Evolutionary conservation across 2,329 filamentous ascomycete species (phyloP).

Genomic region (Penicillium rolfsii): DNA sequence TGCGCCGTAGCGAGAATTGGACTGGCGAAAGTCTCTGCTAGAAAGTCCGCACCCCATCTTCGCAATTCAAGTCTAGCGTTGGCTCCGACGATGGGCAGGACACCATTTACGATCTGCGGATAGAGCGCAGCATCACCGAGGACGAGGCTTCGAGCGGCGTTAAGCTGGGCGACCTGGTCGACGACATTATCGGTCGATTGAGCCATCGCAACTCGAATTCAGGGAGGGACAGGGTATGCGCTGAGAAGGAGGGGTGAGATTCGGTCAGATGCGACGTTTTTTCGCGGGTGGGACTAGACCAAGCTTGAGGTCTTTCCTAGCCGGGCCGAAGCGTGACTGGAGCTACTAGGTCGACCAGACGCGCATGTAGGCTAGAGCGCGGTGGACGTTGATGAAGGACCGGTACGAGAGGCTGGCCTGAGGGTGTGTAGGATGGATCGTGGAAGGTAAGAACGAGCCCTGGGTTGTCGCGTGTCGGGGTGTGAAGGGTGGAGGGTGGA

Average conservation of each 20-base stretch:
- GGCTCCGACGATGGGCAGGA: conserved; percentile 86
- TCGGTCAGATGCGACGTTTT: conserved; percentile 7
- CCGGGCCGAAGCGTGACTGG: conserved; percentile 13
- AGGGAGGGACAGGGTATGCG: conserved; percentile 15
- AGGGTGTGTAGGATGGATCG: not conserved
- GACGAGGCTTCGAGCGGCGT: conserved; percentile 86
- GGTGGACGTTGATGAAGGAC: not conserved
- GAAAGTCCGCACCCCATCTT: conserved; percentile 94
- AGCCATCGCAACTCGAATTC: conserved; percentile 53
- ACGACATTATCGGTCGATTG: conserved; percentile 61
- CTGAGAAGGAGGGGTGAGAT: not conserved
- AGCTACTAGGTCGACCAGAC: conserved; percentile 16
- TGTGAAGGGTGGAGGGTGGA: conserved; percentile 4
- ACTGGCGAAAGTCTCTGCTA: conserved; percentile 93
- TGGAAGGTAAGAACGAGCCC: not conserved
- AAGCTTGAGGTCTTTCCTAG: conserved; percentile 7
- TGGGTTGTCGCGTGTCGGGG: not conserved
- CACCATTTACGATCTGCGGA: conserved; percentile 85
- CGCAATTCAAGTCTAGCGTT: conserved; percentile 76
- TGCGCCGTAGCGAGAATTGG: conserved; percentile 76
- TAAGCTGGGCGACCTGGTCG: conserved; percentile 83
- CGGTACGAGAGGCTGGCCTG: not conserved
- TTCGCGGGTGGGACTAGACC: conserved; percentile 12
- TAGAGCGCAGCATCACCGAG: conserved; percentile 87
- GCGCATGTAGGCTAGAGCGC: conserved; percentile 10